A percentile compares a stretch with the other conserved stretches of the same genome.
These are phyloP conservation scores for Pouteria glomerata DNA, from an alignment of 148 eudicot genomes.

Conservation along the genomic window DNA sequence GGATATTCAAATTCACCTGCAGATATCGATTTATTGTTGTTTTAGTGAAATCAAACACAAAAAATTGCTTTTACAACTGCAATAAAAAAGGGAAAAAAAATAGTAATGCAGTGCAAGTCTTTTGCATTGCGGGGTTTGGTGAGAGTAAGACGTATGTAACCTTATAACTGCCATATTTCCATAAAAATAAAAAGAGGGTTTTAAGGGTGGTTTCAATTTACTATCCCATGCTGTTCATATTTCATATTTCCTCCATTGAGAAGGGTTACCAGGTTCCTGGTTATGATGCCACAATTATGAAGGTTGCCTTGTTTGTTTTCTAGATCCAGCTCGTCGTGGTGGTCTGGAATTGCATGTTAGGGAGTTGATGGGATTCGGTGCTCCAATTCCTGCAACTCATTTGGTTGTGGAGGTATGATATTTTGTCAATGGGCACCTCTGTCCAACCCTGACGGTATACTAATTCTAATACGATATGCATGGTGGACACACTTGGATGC, in stretches of 20 bases:
- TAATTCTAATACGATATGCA: constrained; percentile 10
- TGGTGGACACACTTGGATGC: constrained; percentile 21
- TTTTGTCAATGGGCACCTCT: constrained; percentile 30
- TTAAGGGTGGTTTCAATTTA: too few relatives aligned
- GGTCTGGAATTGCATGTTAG: constrained; percentile 68
- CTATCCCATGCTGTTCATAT: constrained; percentile 1
- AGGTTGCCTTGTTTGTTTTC: constrained; percentile 57
- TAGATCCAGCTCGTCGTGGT: constrained; percentile 66
- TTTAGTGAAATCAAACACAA: too few relatives aligned
- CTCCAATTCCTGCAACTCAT: constrained; percentile 28
- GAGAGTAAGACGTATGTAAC: too few relatives aligned
- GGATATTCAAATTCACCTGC: not conserved
- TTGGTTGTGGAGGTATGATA: constrained; percentile 32
- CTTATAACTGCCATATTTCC: too few relatives aligned
- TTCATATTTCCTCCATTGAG: constrained; percentile 15
- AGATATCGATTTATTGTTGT: not conserved
- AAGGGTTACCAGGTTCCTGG: constrained; percentile 17
- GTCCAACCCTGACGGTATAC: constrained; percentile 26
- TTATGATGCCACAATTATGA: constrained; percentile 45
- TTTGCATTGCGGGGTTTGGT: not conserved
- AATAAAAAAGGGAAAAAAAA: too few relatives aligned
- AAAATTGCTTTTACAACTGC: too few relatives aligned
- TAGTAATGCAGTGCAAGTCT: too few relatives aligned
- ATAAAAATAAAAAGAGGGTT: too few relatives aligned
- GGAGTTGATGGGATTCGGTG: constrained; percentile 45